phyloP scores from a whole-genome alignment of 2,329 filamentous ascomycete genomes.

The Cladosporium velox region DNA sequence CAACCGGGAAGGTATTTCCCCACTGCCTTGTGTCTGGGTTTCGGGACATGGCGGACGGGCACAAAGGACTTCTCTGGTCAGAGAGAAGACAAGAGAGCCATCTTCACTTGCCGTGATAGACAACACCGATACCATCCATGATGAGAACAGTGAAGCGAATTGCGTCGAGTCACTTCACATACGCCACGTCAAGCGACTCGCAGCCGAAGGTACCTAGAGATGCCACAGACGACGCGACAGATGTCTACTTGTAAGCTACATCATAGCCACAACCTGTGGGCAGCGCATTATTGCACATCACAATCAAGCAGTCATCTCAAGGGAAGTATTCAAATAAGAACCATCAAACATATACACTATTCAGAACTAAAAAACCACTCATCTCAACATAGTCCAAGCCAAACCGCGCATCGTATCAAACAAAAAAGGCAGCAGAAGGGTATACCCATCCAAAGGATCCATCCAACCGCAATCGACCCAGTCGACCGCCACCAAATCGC shows the following conservation, averaged over 20 bases:
- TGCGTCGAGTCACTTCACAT: neutral
- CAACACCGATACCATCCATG: neutral
- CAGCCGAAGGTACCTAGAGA: neutral
- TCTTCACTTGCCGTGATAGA: neutral
- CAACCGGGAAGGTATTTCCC: neutral
- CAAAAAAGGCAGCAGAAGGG: neutral
- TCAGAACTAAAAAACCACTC: neutral
- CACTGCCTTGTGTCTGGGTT: neutral
- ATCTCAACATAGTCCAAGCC: neutral
- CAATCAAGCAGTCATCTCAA: neutral
- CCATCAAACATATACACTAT: slow-evolving; percentile 7
- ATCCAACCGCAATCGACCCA: neutral
- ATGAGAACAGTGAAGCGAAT: neutral
- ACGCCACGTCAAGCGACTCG: neutral
- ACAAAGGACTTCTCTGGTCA: neutral
- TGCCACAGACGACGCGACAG: neutral
- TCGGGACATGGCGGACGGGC: neutral
- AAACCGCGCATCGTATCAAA: neutral
- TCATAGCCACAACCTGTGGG: neutral
- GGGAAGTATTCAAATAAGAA: slow-evolving; percentile 3
- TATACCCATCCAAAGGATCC: neutral
- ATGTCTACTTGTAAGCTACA: neutral
- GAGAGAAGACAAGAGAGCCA: neutral
- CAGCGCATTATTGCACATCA: neutral
- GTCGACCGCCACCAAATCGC: slow-evolving; percentile 3